Base-by-base conservation (phyloP, 148 eudicot species). In the Silene uniflora region DNA sequence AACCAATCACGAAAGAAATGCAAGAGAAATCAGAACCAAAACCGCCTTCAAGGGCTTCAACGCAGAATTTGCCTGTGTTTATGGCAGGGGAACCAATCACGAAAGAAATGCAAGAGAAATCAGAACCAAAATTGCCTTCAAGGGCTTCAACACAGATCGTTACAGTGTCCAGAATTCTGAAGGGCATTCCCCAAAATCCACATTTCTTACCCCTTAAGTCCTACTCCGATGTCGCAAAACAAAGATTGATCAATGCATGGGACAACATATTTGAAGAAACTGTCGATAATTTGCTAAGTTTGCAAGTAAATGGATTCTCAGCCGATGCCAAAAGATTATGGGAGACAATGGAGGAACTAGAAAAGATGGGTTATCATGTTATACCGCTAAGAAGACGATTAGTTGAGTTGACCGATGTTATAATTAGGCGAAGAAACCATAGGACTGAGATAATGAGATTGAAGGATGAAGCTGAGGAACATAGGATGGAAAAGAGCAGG, bases 321-420 rank as follows among this genome's bases (percentile, higher is more conserved):
- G 52, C 59, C 6, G 56, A 66, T 76, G 75, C 80, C 62, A 81
- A 73, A 73, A 81, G 73, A 32, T 22, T 81, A n/a, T 81, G 80
- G 83, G 69, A 71, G 19, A 76, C 80, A 17, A 19, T 71, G 76
- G 69, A 71, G 22, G 83, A 81, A 22, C 68, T 81, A 0, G 79
- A 81, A 42, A 76, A 47, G 5, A 81, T 81, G 83, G 83, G 83
- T 66, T 80, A 81, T 23, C 19, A 76, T 60, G 80, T 81, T 7
- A 13, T 81, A 49, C 52, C 17, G 8, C 61, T 76, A 27, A 76
- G 83, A 60, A 76, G 73, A 67, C 62, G 80, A 66, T 11, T 81
- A 60, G 69, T 81, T 12, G 80, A 81, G 63, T 54, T 81, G 14
- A 65, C 76, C 2, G 80, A 81, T 76, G 76, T 76, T 25, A 17